Evolutionary conservation across 2,329 filamentous ascomycete species (phyloP).

Genomic region (Leptodontidium sp.): DNA sequence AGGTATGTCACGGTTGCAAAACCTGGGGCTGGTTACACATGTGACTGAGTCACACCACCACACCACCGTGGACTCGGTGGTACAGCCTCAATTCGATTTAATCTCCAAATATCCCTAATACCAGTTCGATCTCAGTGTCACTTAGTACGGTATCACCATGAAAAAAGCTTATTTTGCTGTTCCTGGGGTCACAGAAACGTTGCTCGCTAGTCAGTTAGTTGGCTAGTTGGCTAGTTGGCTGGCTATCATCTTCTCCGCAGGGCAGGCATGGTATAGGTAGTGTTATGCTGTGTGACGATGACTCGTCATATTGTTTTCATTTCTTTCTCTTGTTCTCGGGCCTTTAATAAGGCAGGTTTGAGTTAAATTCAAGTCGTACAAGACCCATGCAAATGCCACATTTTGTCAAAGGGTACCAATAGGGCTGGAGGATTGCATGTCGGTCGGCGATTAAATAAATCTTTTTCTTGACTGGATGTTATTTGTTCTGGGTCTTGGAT

Average conservation of each 20-base stretch:
- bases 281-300: neutral
- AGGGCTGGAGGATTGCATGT: neutral
- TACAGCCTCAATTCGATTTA: neutral
- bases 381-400: neutral
- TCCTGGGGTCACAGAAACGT: neutral
- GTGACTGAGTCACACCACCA: slow-evolving; percentile 21
- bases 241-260: neutral
- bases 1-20: neutral
- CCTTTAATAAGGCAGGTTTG: too few species aligned
- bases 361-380: too few species aligned
- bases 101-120: too few species aligned
- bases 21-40: slow-evolving; percentile 17
- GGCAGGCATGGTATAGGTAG: neutral
- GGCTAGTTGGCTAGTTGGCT: neutral
- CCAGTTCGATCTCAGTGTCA: neutral
- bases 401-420: neutral
- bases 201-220: neutral
- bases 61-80: neutral
- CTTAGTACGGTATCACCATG: neutral
- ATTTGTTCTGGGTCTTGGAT: too few species aligned
- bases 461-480: too few species aligned
- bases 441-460: neutral
- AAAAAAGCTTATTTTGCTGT: neutral
- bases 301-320: neutral
- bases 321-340: neutral